A percentile compares a stretch with the other conserved stretches of the same genome.
Evolutionary conservation across 805 yeast genomes (phyloP).

Genomic region (Candida gorgasii): DNA sequence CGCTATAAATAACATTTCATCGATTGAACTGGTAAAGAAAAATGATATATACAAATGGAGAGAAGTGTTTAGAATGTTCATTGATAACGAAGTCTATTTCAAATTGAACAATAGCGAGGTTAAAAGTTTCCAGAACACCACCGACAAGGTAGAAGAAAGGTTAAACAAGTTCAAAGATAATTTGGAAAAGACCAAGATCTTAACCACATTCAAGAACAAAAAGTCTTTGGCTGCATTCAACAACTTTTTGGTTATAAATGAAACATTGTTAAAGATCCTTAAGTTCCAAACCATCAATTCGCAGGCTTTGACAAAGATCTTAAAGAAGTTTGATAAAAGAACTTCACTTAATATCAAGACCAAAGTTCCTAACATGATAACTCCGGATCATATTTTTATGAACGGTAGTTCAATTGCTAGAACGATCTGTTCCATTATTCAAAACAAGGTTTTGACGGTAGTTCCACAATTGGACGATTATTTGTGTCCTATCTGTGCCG

Average conservation of each 20-base stretch:
- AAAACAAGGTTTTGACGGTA: slow-evolving; percentile 52
- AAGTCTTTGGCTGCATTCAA: slow-evolving; percentile 46
- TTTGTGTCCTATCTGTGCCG: slow-evolving; percentile 70
- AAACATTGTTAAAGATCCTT: slow-evolving; percentile 53
- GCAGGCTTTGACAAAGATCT: slow-evolving; percentile 64
- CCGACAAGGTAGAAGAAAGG: slow-evolving; percentile 47
- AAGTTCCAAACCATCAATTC: slow-evolving; percentile 63
- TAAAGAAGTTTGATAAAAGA: slow-evolving; percentile 75
- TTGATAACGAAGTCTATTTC: slow-evolving; percentile 67
- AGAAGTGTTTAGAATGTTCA: slow-evolving; percentile 61
- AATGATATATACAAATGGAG: slow-evolving; percentile 71
- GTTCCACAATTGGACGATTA: slow-evolving; percentile 78
- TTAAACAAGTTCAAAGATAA: slow-evolving; percentile 41
- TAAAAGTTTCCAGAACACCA: slow-evolving; percentile 45
- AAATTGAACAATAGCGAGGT: slow-evolving; percentile 45
- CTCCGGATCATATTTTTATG: slow-evolving; percentile 43
- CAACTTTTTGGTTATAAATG: slow-evolving; percentile 54
- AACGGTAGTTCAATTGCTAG: slow-evolving; percentile 53
- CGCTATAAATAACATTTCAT: slow-evolving; percentile 41
- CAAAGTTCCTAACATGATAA: slow-evolving; percentile 46
- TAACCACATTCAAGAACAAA: slow-evolving; percentile 47
- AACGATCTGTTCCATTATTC: slow-evolving; percentile 56
- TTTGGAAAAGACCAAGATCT: slow-evolving; percentile 37
- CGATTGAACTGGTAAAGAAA: slow-evolving; percentile 26
- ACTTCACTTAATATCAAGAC: slow-evolving; percentile 54